A percentile compares a stretch with the other conserved stretches of the same genome.
These are phyloP conservation scores for Salvia splendens DNA, from an alignment of 257 asterid genomes.

Conservation along the genomic window DNA sequence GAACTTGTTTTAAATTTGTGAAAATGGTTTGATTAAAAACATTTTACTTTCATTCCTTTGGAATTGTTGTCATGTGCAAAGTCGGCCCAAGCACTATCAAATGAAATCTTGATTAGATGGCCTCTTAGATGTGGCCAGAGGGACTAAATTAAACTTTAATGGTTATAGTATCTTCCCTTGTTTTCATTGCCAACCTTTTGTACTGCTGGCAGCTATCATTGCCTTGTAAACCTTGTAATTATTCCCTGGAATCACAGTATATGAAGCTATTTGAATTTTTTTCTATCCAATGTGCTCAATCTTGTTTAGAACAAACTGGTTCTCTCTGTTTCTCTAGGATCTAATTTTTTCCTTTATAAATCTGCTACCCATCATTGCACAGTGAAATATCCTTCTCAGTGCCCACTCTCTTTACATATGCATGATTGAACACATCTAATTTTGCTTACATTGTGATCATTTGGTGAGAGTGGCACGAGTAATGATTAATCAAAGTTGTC, in stretches of 20 bases:
- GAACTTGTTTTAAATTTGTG: not conserved
- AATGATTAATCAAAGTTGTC: slow-evolving; percentile 24
- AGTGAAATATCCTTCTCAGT: not conserved
- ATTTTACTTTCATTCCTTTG: not conserved
- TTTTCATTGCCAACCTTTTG: not conserved
- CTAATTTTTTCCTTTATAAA: not conserved
- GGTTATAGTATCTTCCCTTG: not conserved
- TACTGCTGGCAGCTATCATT: not conserved
- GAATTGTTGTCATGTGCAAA: not conserved
- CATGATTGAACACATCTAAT: not conserved
- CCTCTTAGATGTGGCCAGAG: not conserved
- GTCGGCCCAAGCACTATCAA: not conserved
- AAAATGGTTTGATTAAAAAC: not conserved
- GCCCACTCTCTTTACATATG: not conserved
- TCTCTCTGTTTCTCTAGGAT: not conserved
- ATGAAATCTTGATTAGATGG: not conserved
- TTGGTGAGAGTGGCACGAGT: slow-evolving; percentile 5
- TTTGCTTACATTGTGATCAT: slow-evolving; percentile 8
- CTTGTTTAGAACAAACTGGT: not conserved
- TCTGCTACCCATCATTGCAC: slow-evolving; percentile 14
- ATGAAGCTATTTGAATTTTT: not conserved
- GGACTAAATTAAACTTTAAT: not conserved
- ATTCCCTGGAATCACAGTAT: not conserved
- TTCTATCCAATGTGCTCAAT: not conserved
- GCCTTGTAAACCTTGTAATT: not conserved